phyloP scores from a whole-genome alignment of 495 filamentous ascomycete species.

The Hypomontagnella monticulosa region DNA sequence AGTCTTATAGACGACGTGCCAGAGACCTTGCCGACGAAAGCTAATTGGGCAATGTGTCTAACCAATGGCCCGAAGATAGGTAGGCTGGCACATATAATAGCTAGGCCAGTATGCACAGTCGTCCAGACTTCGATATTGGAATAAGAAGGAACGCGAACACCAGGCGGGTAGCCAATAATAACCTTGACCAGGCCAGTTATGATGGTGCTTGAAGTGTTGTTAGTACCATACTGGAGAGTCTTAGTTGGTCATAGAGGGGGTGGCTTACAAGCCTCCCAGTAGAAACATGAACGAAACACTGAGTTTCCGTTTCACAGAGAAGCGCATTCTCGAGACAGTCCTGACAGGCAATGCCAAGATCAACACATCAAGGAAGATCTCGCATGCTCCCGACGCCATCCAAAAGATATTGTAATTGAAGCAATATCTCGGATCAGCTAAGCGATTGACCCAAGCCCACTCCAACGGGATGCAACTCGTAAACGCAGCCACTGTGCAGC shows the following conservation, averaged over 20 bases:
- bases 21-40: not conserved
- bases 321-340: constrained; percentile 1
- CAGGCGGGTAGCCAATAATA: not conserved
- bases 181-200: constrained; percentile 31
- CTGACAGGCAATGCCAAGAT: constrained; percentile 15
- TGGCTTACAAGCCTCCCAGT: too few species aligned
- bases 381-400: constrained; percentile 1
- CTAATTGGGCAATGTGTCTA: not conserved
- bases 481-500: constrained; percentile 25
- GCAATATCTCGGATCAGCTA: constrained; percentile 20
- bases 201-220: constrained; percentile 23
- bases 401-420: constrained; percentile 19
- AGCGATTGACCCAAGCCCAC: constrained; percentile 26
- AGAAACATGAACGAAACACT: constrained; percentile 15
- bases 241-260: not conserved
- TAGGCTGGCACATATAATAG: constrained; percentile 28
- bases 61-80: constrained; percentile 23
- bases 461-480: constrained; percentile 32
- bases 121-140: constrained; percentile 26
- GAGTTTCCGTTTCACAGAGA: not conserved
- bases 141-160: constrained; percentile 22
- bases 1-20: not conserved
- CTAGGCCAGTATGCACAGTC: constrained; percentile 22
- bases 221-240: not conserved
- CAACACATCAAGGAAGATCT: constrained; percentile 13